A percentile compares a stretch with the other conserved stretches of the same genome.
Evolutionary conservation across 2,329 filamentous ascomycete genomes (phyloP).

Genomic region (Hymenoscyphus repandus): DNA sequence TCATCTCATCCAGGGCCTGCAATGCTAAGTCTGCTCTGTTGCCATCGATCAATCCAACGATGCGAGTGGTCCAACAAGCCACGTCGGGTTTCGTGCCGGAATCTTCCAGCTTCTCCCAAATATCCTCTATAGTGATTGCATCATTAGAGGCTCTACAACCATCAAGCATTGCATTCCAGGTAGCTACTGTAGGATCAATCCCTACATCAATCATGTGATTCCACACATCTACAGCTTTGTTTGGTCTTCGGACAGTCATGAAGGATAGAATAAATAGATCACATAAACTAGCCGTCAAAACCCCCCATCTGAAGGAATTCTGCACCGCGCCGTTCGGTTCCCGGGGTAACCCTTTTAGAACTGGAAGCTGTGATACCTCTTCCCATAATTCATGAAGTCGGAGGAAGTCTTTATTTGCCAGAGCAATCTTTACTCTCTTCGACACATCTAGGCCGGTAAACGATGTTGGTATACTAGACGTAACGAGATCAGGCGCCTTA

Average conservation of each 20-base stretch:
- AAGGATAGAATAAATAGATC: constrained; percentile 43
- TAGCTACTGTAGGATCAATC: constrained; percentile 53
- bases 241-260: constrained; percentile 37
- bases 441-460: constrained; percentile 4
- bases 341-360: background rate
- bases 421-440: constrained; percentile 18
- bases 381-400: constrained; percentile 24
- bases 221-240: constrained; percentile 49
- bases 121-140: constrained; percentile 51
- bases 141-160: constrained; percentile 61
- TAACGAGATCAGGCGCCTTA: background rate
- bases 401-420: constrained; percentile 17
- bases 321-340: background rate
- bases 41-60: constrained; percentile 58
- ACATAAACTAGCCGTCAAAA: constrained; percentile 31
- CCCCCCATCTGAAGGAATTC: constrained; percentile 5
- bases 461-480: no score
- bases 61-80: constrained; percentile 64
- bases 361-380: constrained; percentile 21
- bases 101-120: constrained; percentile 61
- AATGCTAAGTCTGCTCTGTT: constrained; percentile 53
- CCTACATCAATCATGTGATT: constrained; percentile 49
- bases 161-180: constrained; percentile 69
- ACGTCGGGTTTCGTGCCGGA: constrained; percentile 57
- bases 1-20: constrained; percentile 61